Evolutionary conservation across 106 monocot species (phyloP).

Genomic region (Phalaenopsis aphrodite): DNA sequence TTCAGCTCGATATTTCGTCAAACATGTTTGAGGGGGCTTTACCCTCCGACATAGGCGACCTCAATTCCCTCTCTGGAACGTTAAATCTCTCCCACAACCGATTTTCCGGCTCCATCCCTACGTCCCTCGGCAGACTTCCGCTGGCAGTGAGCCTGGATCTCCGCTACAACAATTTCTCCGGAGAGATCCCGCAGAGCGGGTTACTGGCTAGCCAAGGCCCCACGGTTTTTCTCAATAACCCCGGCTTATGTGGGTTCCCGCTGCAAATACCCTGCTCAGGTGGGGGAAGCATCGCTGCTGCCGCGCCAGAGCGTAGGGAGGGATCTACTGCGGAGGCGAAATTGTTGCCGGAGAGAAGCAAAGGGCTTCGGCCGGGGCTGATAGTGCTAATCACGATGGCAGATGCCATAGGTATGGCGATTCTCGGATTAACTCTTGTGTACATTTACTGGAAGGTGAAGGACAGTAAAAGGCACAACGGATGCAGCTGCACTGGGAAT

Average conservation of each 20-base stretch:
- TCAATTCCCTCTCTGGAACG: constrained; percentile 41
- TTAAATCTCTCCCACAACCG: constrained; percentile 76
- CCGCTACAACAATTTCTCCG: constrained; percentile 79
- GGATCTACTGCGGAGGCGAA: not conserved
- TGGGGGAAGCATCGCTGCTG: not conserved
- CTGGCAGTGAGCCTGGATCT: constrained; percentile 55
- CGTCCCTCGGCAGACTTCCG: constrained; percentile 42
- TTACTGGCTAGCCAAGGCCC: constrained; percentile 39
- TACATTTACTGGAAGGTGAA: constrained; percentile 66
- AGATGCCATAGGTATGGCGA: constrained; percentile 49
- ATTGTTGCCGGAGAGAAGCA: not conserved
- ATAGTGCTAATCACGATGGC: constrained; percentile 55
- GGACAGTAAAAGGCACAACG: constrained; percentile 15
- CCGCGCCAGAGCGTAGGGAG: not conserved
- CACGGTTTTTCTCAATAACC: constrained; percentile 51
- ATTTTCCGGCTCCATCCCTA: constrained; percentile 63
- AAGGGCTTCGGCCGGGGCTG: constrained; percentile 23
- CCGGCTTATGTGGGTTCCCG: constrained; percentile 55
- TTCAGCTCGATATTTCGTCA: constrained; percentile 61
- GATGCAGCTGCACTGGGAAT: constrained; percentile 25
- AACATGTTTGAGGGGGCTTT: constrained; percentile 53
- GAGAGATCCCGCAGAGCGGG: constrained; percentile 71
- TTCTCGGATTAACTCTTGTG: constrained; percentile 45
- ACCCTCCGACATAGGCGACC: constrained; percentile 52
- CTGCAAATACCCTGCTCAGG: constrained; percentile 38